phyloP scores from a whole-genome alignment of 352 stramenopile genomes.

The Globisporangium recalcitrans region DNA sequence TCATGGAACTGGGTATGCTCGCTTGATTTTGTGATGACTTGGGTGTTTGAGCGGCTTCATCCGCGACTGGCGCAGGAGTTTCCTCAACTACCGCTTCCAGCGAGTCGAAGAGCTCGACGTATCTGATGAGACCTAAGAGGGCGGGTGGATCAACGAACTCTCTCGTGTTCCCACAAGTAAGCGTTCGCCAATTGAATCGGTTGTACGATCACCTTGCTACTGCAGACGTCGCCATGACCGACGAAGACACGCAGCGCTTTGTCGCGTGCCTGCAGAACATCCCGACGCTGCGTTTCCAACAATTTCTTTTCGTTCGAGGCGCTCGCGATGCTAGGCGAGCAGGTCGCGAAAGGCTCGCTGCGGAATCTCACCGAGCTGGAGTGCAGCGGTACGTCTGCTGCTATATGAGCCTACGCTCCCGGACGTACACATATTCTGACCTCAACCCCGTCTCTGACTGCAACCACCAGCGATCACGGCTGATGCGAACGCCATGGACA shows the following conservation, averaged over 20 bases:
- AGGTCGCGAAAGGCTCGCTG: constrained; percentile 19
- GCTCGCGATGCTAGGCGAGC: constrained; percentile 26
- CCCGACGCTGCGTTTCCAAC: constrained; percentile 26
- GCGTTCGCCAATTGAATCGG: not conserved
- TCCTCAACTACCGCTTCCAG: constrained; percentile 38
- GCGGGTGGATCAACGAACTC: not conserved
- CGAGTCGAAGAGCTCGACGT: constrained; percentile 33
- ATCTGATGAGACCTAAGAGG: constrained; percentile 33
- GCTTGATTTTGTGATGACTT: too few species aligned
- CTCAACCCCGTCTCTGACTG: too few species aligned
- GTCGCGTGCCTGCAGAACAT: constrained; percentile 33
- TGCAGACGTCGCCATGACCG: constrained; percentile 37
- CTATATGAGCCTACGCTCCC: too few species aligned
- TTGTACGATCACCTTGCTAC: not conserved
- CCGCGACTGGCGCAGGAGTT: constrained; percentile 47
- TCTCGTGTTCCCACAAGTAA: not conserved
- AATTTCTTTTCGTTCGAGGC: constrained; percentile 36
- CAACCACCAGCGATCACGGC: constrained; percentile 19
- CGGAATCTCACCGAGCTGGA: constrained; percentile 25
- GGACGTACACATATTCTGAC: too few species aligned
- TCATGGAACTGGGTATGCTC: constrained; percentile 23
- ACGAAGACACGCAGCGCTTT: constrained; percentile 55
- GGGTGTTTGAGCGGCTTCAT: constrained; percentile 63
- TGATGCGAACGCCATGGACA: constrained; percentile 20
- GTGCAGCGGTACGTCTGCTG: constrained; percentile 32